A percentile compares a stretch with the other conserved stretches of the same genome.
Evolutionary conservation across 2,329 filamentous ascomycete genomes (phyloP).

Genomic region (Periconia digitata): DNA sequence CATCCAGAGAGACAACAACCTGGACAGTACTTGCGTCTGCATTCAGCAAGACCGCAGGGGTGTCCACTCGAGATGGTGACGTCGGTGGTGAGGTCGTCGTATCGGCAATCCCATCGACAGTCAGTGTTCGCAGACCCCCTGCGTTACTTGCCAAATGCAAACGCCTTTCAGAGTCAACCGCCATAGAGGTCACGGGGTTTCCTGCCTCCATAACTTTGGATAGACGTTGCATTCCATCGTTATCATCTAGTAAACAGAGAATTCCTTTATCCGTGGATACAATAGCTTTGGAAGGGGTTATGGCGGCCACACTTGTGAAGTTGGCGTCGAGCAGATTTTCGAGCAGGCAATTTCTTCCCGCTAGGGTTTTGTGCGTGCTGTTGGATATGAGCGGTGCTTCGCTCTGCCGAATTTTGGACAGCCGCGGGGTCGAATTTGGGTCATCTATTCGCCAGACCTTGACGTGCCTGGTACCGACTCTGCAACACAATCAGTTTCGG

Average conservation of each 20-base stretch:
- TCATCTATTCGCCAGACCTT: conserved; percentile 92
- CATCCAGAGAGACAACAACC: conserved; percentile 41
- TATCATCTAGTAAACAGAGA: conserved; percentile 84
- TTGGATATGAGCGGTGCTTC: conserved; percentile 48
- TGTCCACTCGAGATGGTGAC: conserved; percentile 35
- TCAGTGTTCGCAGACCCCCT: conserved; percentile 55
- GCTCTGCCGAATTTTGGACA: conserved; percentile 35
- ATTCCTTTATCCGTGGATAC: conserved; percentile 86
- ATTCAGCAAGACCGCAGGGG: conserved; percentile 31
- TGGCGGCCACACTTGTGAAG: conserved; percentile 74
- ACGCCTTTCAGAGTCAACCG: conserved; percentile 58
- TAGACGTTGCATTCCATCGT: conserved; percentile 70
- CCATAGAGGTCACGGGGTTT: conserved; percentile 69
- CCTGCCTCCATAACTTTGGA: conserved; percentile 65
- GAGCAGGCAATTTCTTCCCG: conserved; percentile 84
- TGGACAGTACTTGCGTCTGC: conserved; percentile 34
- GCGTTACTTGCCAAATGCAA: conserved; percentile 71
- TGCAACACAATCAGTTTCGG: conserved; percentile 1
- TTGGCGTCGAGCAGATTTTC: conserved; percentile 79
- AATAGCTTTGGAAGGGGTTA: conserved; percentile 74
- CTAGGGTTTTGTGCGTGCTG: conserved; percentile 63
- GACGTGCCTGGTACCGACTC: conserved; percentile 81
- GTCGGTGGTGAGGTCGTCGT: conserved; percentile 37
- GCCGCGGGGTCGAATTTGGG: conserved; percentile 58
- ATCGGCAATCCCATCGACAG: conserved; percentile 38